A percentile compares a stretch with the other conserved stretches of the same genome.
Evolutionary conservation across 2,329 filamentous ascomycete genomes (phyloP).

Genomic region (Chaetomium olivaceum): DNA sequence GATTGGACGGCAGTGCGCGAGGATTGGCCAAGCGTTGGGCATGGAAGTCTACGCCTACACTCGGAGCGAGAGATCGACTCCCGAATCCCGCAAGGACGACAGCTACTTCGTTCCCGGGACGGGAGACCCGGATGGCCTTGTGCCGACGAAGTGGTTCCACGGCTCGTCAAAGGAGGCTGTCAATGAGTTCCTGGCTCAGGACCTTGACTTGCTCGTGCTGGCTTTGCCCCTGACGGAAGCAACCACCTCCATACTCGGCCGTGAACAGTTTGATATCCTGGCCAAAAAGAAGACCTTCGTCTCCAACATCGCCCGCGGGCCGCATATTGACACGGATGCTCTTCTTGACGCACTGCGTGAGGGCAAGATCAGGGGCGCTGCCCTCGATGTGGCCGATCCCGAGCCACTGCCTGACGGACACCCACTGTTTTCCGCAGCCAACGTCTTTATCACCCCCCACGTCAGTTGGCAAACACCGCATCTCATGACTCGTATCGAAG

Average conservation of each 20-base stretch:
- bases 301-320: slow-evolving; percentile 64
- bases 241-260: slow-evolving; percentile 46
- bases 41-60: slow-evolving; percentile 71
- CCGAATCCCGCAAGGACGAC: slow-evolving; percentile 56
- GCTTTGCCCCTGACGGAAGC: slow-evolving; percentile 43
- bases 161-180: slow-evolving; percentile 39
- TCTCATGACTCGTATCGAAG: slow-evolving; percentile 34
- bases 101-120: slow-evolving; percentile 68
- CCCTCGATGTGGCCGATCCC: slow-evolving; percentile 71
- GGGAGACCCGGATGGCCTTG: slow-evolving; percentile 45
- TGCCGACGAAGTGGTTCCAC: slow-evolving; percentile 47
- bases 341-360: slow-evolving; percentile 56
- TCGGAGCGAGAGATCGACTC: slow-evolving; percentile 57
- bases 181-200: slow-evolving; percentile 45
- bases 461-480: slow-evolving; percentile 39
- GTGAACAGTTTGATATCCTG: slow-evolving; percentile 46
- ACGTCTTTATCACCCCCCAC: slow-evolving; percentile 58
- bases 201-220: slow-evolving; percentile 49
- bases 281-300: slow-evolving; percentile 54
- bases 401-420: slow-evolving; percentile 67
- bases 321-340: slow-evolving; percentile 47
- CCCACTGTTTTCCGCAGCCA: slow-evolving; percentile 64
- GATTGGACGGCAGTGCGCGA: slow-evolving; percentile 47
- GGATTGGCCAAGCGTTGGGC: slow-evolving; percentile 59
- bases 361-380: slow-evolving; percentile 54